phyloP scores from a whole-genome alignment of 345 rosid genomes.

The Psidium friedrichsthalianum region DNA sequence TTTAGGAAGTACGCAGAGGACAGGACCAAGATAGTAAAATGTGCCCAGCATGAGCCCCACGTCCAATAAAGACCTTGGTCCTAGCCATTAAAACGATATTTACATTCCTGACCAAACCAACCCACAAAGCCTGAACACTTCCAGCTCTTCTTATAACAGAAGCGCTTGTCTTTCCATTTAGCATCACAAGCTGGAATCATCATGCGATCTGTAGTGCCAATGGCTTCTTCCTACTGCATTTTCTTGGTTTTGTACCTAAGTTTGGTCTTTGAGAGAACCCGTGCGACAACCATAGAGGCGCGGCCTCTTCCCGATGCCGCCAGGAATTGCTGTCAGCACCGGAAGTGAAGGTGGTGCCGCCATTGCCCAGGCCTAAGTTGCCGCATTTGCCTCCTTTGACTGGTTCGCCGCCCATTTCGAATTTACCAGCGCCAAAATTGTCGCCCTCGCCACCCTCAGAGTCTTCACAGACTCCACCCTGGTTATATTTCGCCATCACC shows the following conservation, averaged over 20 bases:
- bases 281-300: background rate
- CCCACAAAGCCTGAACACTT: background rate
- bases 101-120: background rate
- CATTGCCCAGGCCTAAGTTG: constrained; percentile 2
- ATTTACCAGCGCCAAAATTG: background rate
- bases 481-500: background rate
- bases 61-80: background rate
- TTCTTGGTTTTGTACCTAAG: background rate
- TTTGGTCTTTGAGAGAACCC: background rate
- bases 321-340: background rate
- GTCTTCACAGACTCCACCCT: background rate
- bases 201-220: background rate
- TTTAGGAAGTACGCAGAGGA: background rate
- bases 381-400: background rate
- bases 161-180: background rate
- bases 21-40: background rate
- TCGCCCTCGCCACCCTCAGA: background rate
- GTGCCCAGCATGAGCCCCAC: background rate
- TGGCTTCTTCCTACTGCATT: background rate
- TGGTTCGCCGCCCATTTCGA: background rate
- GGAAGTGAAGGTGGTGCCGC: background rate
- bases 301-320: background rate
- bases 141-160: background rate
- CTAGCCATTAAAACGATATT: background rate
- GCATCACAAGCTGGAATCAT: background rate